Evolutionary conservation across 345 rosid genomes (phyloP).

Genomic region (Ceriops tagal): DNA sequence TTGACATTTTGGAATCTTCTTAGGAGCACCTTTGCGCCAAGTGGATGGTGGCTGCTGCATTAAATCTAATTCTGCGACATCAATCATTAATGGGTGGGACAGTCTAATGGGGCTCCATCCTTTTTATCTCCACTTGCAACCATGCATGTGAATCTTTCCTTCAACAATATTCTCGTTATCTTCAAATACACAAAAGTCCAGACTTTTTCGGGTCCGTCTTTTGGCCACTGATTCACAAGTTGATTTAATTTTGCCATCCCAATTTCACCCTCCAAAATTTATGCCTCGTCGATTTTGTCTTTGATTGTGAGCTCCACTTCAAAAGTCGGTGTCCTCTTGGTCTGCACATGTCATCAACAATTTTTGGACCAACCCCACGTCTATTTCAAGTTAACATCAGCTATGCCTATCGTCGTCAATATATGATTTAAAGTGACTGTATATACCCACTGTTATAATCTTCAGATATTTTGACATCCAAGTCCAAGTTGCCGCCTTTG

Average conservation of each 20-base stretch:
- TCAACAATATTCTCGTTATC: conserved; percentile 29
- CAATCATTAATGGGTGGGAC: conserved; percentile 4
- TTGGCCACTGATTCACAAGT: neutral
- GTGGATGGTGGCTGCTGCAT: conserved; percentile 9
- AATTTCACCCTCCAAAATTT: neutral
- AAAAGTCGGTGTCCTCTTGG: conserved; percentile 1
- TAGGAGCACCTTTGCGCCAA: conserved; percentile 4
- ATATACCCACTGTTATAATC: no score
- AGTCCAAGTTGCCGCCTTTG: neutral
- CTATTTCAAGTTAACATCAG: conserved; percentile 10
- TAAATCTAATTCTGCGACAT: conserved; percentile 3
- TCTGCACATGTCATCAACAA: conserved; percentile 3
- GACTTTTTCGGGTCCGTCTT: conserved; percentile 26
- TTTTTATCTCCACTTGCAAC: conserved; percentile 34
- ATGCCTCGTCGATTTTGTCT: conserved; percentile 10
- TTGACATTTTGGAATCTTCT: conserved; percentile 4
- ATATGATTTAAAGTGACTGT: no score
- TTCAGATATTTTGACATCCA: neutral
- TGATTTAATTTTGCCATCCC: neutral
- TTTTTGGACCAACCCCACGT: neutral
- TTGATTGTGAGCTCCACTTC: neutral
- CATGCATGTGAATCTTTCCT: conserved; percentile 41
- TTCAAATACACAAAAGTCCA: conserved; percentile 50
- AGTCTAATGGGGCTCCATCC: conserved; percentile 22
- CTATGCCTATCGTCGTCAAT: neutral